Conservation (phyloP, 495 filamentous ascomycete genomes). For the Immersiella caudata region DNA sequence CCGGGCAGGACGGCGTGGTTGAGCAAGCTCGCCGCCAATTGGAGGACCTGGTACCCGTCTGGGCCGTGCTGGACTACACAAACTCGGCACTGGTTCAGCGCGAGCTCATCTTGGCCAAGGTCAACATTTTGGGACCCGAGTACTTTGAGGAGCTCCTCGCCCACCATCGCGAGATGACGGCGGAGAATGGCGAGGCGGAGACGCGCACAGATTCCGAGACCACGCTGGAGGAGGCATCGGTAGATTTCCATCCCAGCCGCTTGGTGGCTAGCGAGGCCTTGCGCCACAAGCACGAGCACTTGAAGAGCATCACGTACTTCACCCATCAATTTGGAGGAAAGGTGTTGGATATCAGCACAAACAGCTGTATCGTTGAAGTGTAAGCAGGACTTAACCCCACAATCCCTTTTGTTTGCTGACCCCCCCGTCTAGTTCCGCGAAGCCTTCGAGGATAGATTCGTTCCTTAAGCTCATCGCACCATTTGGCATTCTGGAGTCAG, state of each 20-base stretch:
- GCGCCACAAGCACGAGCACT: conserved; percentile 94
- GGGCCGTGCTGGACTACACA: conserved; percentile 97
- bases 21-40: conserved; percentile 96
- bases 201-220: conserved; percentile 38
- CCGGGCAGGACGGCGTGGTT: conserved; percentile 94
- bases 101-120: conserved; percentile 93
- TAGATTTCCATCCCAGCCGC: conserved; percentile 83
- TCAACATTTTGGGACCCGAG: conserved; percentile 93
- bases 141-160: conserved; percentile 95
- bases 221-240: conserved; percentile 44
- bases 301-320: conserved; percentile 91
- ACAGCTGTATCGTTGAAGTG: conserved; percentile 98
- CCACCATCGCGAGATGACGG: conserved; percentile 80
- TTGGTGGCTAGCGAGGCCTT: conserved; percentile 84
- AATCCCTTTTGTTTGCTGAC: conserved; percentile 19
- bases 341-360: conserved; percentile 94
- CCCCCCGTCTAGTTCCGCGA: conserved; percentile 69
- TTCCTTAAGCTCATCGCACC: conserved; percentile 94
- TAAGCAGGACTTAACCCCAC: conserved; percentile 52
- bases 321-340: conserved; percentile 98
- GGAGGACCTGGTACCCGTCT: conserved; percentile 95
- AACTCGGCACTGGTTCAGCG: conserved; percentile 91
- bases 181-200: conserved; percentile 37
- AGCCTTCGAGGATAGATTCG: conserved; percentile 90
- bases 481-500: conserved; percentile 96